These are phyloP conservation scores for Gonapodya sp. DNA, from an alignment of 192 early-diverging fungal species.

Conservation along the genomic window DNA sequence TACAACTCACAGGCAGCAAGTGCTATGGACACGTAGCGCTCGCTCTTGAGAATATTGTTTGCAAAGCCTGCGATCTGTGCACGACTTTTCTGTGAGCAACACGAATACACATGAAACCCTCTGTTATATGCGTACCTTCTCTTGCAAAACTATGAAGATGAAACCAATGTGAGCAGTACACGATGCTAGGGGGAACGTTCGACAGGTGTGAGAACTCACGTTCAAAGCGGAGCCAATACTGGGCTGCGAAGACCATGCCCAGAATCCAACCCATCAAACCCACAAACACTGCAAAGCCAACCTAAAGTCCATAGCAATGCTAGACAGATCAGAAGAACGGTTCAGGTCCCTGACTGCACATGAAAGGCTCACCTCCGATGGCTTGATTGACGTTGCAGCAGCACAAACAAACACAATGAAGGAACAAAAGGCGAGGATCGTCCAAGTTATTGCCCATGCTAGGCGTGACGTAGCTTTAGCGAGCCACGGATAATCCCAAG, in stretches of 20 bases:
- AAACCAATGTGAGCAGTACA: too few species aligned
- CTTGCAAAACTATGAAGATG: neutral
- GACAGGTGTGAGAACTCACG: too few species aligned
- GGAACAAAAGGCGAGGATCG: neutral
- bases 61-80: neutral
- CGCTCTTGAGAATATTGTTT: neutral
- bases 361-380: neutral
- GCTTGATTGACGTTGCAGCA: neutral
- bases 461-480: neutral
- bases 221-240: neutral
- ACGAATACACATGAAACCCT: too few species aligned
- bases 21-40: neutral
- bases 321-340: too few species aligned
- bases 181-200: too few species aligned
- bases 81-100: too few species aligned
- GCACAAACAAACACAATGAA: neutral
- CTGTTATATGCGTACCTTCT: too few species aligned
- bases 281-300: neutral
- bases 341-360: too few species aligned
- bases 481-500: neutral
- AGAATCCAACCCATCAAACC: neutral
- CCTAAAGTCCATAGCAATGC: neutral
- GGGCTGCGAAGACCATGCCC: neutral
- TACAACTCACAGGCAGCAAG: neutral
- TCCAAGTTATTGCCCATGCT: neutral